Percentiles rank a stretch among this genome's conserved stretches.
phyloP scores from a whole-genome alignment of 2,329 filamentous ascomycete species.

The Fusarium torreyae region DNA sequence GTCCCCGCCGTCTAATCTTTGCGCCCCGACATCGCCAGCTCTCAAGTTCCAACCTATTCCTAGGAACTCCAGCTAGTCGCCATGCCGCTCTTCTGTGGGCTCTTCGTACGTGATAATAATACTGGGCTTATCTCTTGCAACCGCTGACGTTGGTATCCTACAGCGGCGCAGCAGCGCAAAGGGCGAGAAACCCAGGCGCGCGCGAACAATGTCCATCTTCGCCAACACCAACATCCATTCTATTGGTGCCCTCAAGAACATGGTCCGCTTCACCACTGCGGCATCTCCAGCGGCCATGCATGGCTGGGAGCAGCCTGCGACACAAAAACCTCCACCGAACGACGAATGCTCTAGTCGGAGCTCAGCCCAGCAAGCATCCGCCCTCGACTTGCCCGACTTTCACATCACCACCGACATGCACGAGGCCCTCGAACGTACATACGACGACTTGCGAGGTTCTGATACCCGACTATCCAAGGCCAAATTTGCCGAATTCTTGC shows the following conservation, averaged over 20 bases:
- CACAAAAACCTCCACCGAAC: slow-evolving; percentile 31
- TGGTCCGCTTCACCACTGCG: slow-evolving; percentile 55
- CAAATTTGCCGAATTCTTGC: slow-evolving; percentile 66
- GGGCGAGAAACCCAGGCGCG: slow-evolving; percentile 50
- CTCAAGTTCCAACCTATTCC: slow-evolving; percentile 18
- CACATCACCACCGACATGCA: slow-evolving; percentile 66
- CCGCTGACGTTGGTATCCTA: slow-evolving; percentile 27
- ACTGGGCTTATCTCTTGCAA: not conserved
- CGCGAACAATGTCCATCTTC: slow-evolving; percentile 59
- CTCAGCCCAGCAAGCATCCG: slow-evolving; percentile 32
- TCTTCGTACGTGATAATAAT: slow-evolving; percentile 35
- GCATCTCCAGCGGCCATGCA: slow-evolving; percentile 50
- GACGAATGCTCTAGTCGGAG: slow-evolving; percentile 49
- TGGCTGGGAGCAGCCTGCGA: slow-evolving; percentile 40
- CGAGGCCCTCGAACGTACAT: slow-evolving; percentile 64
- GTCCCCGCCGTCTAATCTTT: slow-evolving; percentile 33
- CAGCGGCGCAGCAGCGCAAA: slow-evolving; percentile 33
- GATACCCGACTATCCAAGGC: slow-evolving; percentile 52
- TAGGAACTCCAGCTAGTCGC: slow-evolving; percentile 17
- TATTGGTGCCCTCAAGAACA: slow-evolving; percentile 49
- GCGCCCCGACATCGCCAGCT: slow-evolving; percentile 39
- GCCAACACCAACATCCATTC: slow-evolving; percentile 55
- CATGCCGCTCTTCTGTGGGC: slow-evolving; percentile 45
- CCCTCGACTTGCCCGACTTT: slow-evolving; percentile 53
- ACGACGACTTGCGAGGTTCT: slow-evolving; percentile 60